Conservation (phyloP, 129 eudicot genomes). For the Tagetes erecta region DNA sequence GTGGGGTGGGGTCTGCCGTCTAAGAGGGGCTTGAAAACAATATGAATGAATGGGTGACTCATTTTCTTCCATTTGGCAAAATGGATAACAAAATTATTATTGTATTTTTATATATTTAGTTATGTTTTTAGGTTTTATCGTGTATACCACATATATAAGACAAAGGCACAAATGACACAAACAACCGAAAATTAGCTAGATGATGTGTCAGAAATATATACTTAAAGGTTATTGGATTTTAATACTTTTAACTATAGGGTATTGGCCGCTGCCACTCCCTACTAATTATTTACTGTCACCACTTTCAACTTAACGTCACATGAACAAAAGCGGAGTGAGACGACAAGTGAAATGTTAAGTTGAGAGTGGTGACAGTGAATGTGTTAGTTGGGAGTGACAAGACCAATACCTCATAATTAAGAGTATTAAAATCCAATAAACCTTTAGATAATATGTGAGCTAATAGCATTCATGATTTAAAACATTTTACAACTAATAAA, state of each 20-base stretch:
- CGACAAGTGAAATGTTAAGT: too few relatives aligned
- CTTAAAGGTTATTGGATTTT: too few relatives aligned
- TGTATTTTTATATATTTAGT: neutral
- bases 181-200: neutral
- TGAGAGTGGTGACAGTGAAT: too few relatives aligned
- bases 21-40: conserved; percentile 20
- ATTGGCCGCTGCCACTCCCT: too few relatives aligned
- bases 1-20: conserved; percentile 26
- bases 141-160: neutral
- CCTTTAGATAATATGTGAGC: neutral
- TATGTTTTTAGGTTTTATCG: neutral
- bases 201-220: too few relatives aligned
- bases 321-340: too few relatives aligned
- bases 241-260: too few relatives aligned
- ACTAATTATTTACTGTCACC: too few relatives aligned
- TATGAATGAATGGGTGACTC: conserved; percentile 1
- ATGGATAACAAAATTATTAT: neutral
- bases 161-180: neutral
- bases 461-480: too few relatives aligned
- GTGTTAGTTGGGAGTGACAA: neutral
- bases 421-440: too few relatives aligned
- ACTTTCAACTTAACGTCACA: too few relatives aligned
- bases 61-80: conserved; percentile 22
- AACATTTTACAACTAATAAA: too few relatives aligned
- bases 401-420: neutral